These are phyloP conservation scores for Tuber aestivum DNA, from an alignment of 495 filamentous ascomycete species.

Conservation along the genomic window DNA sequence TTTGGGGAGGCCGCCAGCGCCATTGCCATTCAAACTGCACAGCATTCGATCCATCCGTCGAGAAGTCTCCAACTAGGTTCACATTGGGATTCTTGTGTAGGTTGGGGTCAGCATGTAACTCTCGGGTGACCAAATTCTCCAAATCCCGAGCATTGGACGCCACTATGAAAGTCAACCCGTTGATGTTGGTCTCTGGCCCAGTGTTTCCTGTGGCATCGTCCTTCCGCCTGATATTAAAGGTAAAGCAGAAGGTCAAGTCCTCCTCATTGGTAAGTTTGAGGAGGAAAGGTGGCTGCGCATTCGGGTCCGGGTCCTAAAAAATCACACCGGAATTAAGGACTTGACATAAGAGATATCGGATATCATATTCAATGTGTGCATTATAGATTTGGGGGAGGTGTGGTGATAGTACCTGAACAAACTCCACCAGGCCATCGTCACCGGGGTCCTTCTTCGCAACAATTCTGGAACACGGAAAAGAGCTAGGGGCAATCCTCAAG, in stretches of 20 bases:
- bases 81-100: slow-evolving; percentile 96
- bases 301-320: slow-evolving; percentile 70
- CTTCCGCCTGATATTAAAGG: slow-evolving; percentile 73
- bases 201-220: slow-evolving; percentile 51
- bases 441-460: slow-evolving; percentile 65
- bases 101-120: slow-evolving; percentile 96
- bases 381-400: slow-evolving; percentile 5
- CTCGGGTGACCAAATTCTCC: slow-evolving; percentile 85
- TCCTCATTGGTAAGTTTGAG: slow-evolving; percentile 84
- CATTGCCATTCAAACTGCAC: slow-evolving; percentile 93
- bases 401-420: slow-evolving; percentile 67
- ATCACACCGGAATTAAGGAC: not conserved
- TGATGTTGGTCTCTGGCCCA: slow-evolving; percentile 66
- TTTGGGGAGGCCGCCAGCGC: slow-evolving; percentile 91
- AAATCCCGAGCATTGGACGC: slow-evolving; percentile 78
- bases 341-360: slow-evolving; percentile 5
- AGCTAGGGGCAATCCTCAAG: slow-evolving; percentile 75
- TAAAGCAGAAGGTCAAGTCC: slow-evolving; percentile 86
- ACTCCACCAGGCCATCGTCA: slow-evolving; percentile 75
- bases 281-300: slow-evolving; percentile 64
- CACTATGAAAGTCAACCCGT: slow-evolving; percentile 85
- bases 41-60: slow-evolving; percentile 69
- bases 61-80: slow-evolving; percentile 79
- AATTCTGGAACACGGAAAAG: slow-evolving; percentile 77
- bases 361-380: not conserved